Evolutionary conservation across 495 filamentous ascomycete species (phyloP).

Genomic region (Trichoderma erinaceum): DNA sequence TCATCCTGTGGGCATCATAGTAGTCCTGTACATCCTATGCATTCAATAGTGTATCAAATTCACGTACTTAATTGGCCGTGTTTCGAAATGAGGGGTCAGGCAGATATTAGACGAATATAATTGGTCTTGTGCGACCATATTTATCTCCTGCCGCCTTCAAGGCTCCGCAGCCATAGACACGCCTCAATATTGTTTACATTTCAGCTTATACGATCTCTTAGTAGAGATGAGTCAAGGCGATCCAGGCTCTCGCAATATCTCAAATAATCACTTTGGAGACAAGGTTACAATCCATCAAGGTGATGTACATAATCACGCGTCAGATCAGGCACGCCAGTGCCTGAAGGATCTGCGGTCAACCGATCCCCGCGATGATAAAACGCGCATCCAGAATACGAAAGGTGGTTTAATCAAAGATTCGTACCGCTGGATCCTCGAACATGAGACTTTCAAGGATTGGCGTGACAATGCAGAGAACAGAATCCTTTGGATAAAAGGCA

Average conservation of each 20-base stretch:
- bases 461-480: slow-evolving; percentile 22
- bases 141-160: no score
- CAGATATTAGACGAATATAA: no score
- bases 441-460: slow-evolving; percentile 32
- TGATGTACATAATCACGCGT: neutral
- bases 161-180: no score
- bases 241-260: slow-evolving; percentile 23
- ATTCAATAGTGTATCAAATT: no score
- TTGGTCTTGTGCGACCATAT: no score
- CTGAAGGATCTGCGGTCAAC: neutral
- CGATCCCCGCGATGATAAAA: neutral
- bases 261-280: neutral
- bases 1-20: no score
- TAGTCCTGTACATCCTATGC: no score
- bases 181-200: no score
- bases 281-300: neutral
- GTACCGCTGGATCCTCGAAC: slow-evolving; percentile 39
- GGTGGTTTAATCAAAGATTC: slow-evolving; percentile 32
- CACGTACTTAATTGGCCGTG: no score
- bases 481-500: slow-evolving; percentile 44
- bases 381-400: neutral
- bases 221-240: no score
- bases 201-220: no score
- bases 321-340: neutral
- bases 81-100: no score